Evolutionary conservation across 2,329 filamentous ascomycete species (phyloP).

Genomic region (Verticillium dahliae): DNA sequence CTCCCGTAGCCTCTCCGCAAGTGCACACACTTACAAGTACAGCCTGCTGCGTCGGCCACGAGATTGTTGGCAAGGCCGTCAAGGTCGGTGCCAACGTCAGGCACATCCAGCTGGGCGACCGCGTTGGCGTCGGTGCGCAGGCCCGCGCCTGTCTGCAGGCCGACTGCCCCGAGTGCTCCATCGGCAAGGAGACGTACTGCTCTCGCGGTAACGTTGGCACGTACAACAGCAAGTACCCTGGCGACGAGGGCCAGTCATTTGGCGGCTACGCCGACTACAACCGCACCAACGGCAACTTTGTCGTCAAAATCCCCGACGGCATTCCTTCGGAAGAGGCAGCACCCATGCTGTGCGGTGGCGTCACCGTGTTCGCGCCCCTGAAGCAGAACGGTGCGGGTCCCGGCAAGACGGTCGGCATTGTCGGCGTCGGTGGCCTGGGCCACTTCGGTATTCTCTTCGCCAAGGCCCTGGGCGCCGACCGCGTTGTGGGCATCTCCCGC

Average conservation of each 20-base stretch:
- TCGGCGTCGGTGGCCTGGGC: slow-evolving; percentile 19
- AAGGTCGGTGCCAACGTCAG: slow-evolving; percentile 63
- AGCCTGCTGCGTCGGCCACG: slow-evolving; percentile 18
- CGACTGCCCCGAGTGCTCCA: slow-evolving; percentile 59
- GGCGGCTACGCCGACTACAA: slow-evolving; percentile 56
- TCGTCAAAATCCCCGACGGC: slow-evolving; percentile 4
- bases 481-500: slow-evolving; percentile 1
- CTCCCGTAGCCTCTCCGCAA: neutral
- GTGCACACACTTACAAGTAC: neutral
- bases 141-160: slow-evolving; percentile 51
- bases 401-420: slow-evolving; percentile 19
- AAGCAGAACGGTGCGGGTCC: slow-evolving; percentile 16
- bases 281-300: slow-evolving; percentile 36
- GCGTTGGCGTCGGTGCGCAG: slow-evolving; percentile 65
- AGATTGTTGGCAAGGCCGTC: slow-evolving; percentile 64
- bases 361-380: slow-evolving; percentile 17
- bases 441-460: slow-evolving; percentile 16
- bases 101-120: slow-evolving; percentile 52
- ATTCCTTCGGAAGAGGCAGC: slow-evolving; percentile 1
- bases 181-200: slow-evolving; percentile 65
- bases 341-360: slow-evolving; percentile 13
- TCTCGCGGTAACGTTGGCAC: slow-evolving; percentile 48
- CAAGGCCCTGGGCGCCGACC: slow-evolving; percentile 6
- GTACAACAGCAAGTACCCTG: slow-evolving; percentile 49
- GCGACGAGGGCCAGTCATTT: slow-evolving; percentile 54